Evolutionary conservation across 2,329 filamentous ascomycete genomes (phyloP).

Genomic region (Colletotrichum abscissum): DNA sequence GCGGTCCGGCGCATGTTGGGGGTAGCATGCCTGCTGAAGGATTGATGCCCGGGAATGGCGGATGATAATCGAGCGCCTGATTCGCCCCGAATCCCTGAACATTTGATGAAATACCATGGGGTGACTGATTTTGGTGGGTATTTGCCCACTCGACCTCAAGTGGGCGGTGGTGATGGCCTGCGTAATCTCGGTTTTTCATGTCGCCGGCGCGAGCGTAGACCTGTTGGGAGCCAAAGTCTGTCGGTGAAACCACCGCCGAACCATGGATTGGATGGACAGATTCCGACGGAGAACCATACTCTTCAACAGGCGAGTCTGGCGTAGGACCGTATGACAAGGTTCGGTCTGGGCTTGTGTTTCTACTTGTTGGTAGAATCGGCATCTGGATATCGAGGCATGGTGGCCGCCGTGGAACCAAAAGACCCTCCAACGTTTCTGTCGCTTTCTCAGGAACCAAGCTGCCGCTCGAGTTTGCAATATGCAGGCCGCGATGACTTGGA

Average conservation of each 20-base stretch:
- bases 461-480: background rate
- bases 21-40: background rate
- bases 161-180: background rate
- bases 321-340: background rate
- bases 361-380: slow-evolving; percentile 36
- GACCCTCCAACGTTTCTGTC: slow-evolving; percentile 46
- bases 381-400: slow-evolving; percentile 42
- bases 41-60: background rate
- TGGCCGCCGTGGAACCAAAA: slow-evolving; percentile 50
- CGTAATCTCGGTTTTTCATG: background rate
- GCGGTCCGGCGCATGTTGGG: background rate
- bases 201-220: background rate
- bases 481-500: background rate
- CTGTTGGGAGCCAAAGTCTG: background rate
- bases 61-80: slow-evolving; percentile 13
- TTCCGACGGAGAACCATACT: slow-evolving; percentile 6
- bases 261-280: slow-evolving; percentile 4
- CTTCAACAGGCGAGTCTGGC: slow-evolving; percentile 14
- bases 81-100: slow-evolving; percentile 3
- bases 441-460: background rate
- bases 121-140: background rate
- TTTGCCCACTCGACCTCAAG: background rate
- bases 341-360: background rate
- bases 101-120: background rate
- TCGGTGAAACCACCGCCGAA: background rate